A percentile compares a stretch with the other conserved stretches of the same genome.
phyloP scores from a whole-genome alignment of 108 stramenopile species.

The Skeletonema grethae region DNA sequence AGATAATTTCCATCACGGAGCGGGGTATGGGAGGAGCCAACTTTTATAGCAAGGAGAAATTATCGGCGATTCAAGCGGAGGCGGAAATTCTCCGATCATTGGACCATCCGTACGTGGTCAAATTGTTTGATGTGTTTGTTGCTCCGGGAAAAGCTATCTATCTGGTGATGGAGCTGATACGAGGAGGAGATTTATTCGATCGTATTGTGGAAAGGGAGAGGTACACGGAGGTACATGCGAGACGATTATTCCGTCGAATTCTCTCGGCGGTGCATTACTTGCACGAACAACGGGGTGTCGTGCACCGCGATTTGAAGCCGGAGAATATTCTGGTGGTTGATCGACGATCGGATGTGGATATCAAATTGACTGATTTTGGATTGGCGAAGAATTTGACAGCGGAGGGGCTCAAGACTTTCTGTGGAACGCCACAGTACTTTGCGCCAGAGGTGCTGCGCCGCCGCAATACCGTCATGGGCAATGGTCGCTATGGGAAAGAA shows the following conservation, averaged over 20 bases:
- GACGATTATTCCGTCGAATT: slow-evolving; percentile 73
- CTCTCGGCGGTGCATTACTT: slow-evolving; percentile 79
- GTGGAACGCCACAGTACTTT: slow-evolving; percentile 93
- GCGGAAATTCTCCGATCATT: slow-evolving; percentile 80
- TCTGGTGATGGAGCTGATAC: slow-evolving; percentile 87
- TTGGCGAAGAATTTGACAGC: slow-evolving; percentile 82
- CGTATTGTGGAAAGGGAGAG: slow-evolving; percentile 78
- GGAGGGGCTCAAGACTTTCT: slow-evolving; percentile 87
- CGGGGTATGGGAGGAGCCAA: slow-evolving; percentile 33
- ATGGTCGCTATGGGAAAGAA: slow-evolving; percentile 84
- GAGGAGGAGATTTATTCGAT: slow-evolving; percentile 95
- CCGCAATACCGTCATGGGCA: slow-evolving; percentile 67
- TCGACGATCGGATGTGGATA: slow-evolving; percentile 52
- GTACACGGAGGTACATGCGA: slow-evolving; percentile 82
- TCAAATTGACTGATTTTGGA: slow-evolving; percentile 92
- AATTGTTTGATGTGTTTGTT: slow-evolving; percentile 87
- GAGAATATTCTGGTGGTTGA: slow-evolving; percentile 87
- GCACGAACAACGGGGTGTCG: slow-evolving; percentile 72
- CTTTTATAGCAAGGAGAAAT: slow-evolving; percentile 43
- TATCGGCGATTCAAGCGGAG: slow-evolving; percentile 63
- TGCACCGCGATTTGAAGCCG: slow-evolving; percentile 92
- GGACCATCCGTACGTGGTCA: slow-evolving; percentile 92
- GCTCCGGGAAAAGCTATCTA: slow-evolving; percentile 65
- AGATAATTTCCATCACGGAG: slow-evolving; percentile 77
- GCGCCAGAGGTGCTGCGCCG: slow-evolving; percentile 90